Percentiles rank a stretch among this genome's conserved stretches.
Evolutionary conservation across 208 protist species (phyloP).

Genomic region (Acanthamoeba castellanii): DNA sequence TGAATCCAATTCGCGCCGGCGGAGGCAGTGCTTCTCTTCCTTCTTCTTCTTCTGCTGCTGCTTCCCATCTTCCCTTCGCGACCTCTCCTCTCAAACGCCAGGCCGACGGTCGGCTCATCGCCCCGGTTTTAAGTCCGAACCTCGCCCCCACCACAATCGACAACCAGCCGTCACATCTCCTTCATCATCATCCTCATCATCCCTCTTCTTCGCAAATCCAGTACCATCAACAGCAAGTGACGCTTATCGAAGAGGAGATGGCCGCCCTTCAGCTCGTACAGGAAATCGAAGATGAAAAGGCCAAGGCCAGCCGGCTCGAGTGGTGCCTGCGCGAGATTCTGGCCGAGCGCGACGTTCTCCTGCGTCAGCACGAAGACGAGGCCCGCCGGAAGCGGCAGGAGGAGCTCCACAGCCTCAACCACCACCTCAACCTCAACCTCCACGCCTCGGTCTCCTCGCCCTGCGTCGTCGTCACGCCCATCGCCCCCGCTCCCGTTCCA

Average conservation of each 20-base stretch:
- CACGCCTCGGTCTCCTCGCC: not conserved
- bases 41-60: not conserved
- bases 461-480: not conserved
- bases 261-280: not conserved
- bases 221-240: not conserved
- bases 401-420: not conserved
- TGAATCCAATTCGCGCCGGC: not conserved
- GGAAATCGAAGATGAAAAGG: not conserved
- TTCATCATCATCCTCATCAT: not conserved
- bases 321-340: slow-evolving; percentile 33
- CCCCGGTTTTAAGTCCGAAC: not conserved
- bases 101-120: not conserved
- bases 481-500: not conserved
- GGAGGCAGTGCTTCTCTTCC: not conserved
- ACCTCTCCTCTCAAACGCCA: not conserved
- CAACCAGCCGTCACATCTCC: not conserved
- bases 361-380: slow-evolving; percentile 17
- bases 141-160: slow-evolving; percentile 2
- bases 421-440: not conserved
- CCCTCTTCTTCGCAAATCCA: not conserved
- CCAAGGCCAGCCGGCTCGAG: not conserved
- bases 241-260: not conserved
- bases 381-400: not conserved
- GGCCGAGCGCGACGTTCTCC: slow-evolving; percentile 17
- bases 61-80: not conserved